Evolutionary conservation across 331 rosid species (phyloP).

Genomic region (Dryas integrifolia): DNA sequence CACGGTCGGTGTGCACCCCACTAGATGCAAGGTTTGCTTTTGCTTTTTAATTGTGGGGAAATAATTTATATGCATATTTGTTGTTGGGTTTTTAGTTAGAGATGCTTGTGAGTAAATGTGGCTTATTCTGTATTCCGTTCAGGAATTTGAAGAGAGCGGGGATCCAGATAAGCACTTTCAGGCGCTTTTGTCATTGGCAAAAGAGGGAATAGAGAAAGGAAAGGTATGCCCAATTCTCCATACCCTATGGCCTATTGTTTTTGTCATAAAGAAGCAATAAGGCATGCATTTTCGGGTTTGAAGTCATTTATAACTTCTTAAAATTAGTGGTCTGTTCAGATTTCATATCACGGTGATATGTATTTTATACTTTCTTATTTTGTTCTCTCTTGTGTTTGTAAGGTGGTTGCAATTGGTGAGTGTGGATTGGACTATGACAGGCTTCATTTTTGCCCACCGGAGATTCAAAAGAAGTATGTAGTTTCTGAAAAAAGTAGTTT

Average conservation of each 20-base stretch:
- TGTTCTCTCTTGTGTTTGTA: slow-evolving; percentile 16
- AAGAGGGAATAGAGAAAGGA: slow-evolving; percentile 90
- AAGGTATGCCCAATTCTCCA: slow-evolving; percentile 46
- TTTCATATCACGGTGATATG: background rate
- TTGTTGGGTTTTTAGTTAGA: slow-evolving; percentile 7
- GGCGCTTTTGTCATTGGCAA: slow-evolving; percentile 76
- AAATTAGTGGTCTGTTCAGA: background rate
- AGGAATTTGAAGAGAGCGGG: slow-evolving; percentile 90
- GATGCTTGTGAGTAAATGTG: slow-evolving; percentile 28
- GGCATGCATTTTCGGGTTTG: slow-evolving; percentile 4
- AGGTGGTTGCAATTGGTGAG: slow-evolving; percentile 96
- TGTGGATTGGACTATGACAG: slow-evolving; percentile 97
- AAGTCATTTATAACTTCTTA: slow-evolving; percentile 6
- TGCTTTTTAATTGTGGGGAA: background rate
- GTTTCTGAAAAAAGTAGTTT: background rate
- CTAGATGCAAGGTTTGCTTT: slow-evolving; percentile 79
- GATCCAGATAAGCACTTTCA: slow-evolving; percentile 87
- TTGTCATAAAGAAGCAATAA: background rate
- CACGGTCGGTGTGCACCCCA: slow-evolving; percentile 96
- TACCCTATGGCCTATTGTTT: background rate
- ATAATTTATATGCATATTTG: background rate
- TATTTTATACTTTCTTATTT: slow-evolving; percentile 2
- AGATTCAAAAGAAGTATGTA: slow-evolving; percentile 80
- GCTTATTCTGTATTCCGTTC: slow-evolving; percentile 29
- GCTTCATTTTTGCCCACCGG: slow-evolving; percentile 85